A percentile compares a stretch with the other conserved stretches of the same genome.
Evolutionary conservation across 495 filamentous ascomycete genomes (phyloP).

Genomic region (Venustampulla echinocandica): DNA sequence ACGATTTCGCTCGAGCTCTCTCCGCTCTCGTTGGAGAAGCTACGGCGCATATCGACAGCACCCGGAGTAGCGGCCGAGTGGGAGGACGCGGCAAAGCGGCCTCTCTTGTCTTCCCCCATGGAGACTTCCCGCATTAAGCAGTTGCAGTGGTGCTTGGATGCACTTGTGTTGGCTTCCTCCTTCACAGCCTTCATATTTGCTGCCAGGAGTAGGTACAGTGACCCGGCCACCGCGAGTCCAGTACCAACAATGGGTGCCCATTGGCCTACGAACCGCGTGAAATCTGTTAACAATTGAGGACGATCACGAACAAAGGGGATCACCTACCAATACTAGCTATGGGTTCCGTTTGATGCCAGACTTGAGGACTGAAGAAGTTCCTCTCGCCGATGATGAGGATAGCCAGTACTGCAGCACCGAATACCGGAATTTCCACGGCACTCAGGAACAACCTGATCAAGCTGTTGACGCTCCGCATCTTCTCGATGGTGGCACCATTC

Average conservation of each 20-base stretch:
- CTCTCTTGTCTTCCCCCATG: no score
- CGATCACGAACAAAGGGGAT: background rate
- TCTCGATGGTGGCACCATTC: constrained; percentile 41
- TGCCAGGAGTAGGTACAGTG: constrained; percentile 41
- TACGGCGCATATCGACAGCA: background rate
- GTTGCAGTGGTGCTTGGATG: constrained; percentile 17
- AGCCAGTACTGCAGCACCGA: constrained; percentile 42
- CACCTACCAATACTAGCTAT: constrained; percentile 43
- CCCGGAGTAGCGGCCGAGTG: background rate
- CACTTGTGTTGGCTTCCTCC: constrained; percentile 10
- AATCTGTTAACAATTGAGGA: constrained; percentile 12
- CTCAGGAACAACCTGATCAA: constrained; percentile 35
- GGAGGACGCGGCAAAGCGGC: constrained; percentile 1
- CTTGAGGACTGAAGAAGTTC: constrained; percentile 46
- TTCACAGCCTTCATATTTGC: constrained; percentile 25
- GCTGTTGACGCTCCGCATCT: constrained; percentile 39
- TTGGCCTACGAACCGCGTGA: constrained; percentile 29
- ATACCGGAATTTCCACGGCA: constrained; percentile 44
- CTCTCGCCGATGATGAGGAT: constrained; percentile 47
- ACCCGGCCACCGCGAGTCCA: constrained; percentile 43
- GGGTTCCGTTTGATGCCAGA: constrained; percentile 46
- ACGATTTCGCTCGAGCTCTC: background rate
- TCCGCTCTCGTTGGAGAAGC: constrained; percentile 1
- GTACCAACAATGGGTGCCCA: constrained; percentile 50
- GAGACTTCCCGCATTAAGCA: constrained; percentile 23